phyloP scores from a whole-genome alignment of 2,329 filamentous ascomycete species.

The Mycosphaerella sp. region DNA sequence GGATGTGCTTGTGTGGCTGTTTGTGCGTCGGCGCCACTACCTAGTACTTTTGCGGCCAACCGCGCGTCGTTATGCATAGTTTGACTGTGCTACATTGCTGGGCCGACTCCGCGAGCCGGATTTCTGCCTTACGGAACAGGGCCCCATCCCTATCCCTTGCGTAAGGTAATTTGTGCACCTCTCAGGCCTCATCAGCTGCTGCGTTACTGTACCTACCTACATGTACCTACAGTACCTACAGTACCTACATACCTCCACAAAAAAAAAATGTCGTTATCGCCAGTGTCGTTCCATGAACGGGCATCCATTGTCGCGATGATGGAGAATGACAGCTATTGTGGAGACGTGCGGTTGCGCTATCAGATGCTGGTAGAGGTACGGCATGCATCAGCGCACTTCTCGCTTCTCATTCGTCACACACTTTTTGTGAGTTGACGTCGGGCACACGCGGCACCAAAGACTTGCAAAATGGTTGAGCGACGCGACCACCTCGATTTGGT shows the following conservation, averaged over 20 bases:
- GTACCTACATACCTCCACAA: too few relatives aligned
- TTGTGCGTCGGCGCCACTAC: not conserved
- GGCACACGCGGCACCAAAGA: conserved; percentile 1
- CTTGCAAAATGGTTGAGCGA: not conserved
- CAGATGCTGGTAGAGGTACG: not conserved
- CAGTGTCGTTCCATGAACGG: too few relatives aligned
- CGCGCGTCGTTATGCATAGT: not conserved
- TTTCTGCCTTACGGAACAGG: not conserved
- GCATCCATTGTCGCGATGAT: too few relatives aligned
- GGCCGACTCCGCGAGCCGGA: conserved; percentile 3
- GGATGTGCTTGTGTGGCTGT: not conserved
- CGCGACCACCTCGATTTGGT: not conserved
- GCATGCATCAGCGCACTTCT: not conserved
- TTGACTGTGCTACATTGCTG: not conserved
- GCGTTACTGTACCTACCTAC: too few relatives aligned
- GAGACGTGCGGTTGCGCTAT: not conserved
- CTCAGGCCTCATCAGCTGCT: too few relatives aligned
- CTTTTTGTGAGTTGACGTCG: not conserved
- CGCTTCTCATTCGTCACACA: conserved; percentile 1
- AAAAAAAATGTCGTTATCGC: not conserved
- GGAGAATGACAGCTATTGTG: conserved; percentile 5
- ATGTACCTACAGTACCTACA: too few relatives aligned
- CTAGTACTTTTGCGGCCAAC: not conserved
- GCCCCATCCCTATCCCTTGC: not conserved
- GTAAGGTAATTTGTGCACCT: too few relatives aligned